phyloP scores from a whole-genome alignment of 495 filamentous ascomycete species.

The Podospora fimiseda region DNA sequence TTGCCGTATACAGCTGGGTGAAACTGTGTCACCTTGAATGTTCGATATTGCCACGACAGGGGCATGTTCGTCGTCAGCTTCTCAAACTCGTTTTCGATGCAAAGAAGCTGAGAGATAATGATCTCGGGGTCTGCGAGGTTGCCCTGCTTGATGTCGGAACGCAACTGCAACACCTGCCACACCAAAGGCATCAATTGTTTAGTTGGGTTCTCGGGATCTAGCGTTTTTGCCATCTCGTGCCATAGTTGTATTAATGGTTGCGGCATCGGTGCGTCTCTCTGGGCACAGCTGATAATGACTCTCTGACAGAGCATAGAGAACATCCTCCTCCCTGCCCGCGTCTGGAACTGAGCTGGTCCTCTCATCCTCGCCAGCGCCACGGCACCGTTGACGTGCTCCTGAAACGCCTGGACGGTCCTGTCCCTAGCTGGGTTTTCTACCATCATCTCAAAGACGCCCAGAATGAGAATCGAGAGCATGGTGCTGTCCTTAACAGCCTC shows the following conservation, averaged over 20 bases:
- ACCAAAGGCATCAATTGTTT: conserved; percentile 27
- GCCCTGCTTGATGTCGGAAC: conserved; percentile 35
- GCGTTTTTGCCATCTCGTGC: conserved; percentile 21
- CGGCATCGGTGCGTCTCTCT: conserved; percentile 33
- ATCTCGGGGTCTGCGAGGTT: conserved; percentile 33
- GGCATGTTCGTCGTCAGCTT: conserved; percentile 39
- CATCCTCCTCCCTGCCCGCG: conserved; percentile 47
- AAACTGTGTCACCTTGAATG: conserved; percentile 26
- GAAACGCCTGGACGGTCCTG: conserved; percentile 46
- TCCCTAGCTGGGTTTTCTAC: conserved; percentile 39
- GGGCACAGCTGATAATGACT: conserved; percentile 37
- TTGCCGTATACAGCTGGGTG: conserved; percentile 40
- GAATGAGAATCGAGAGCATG: conserved; percentile 54
- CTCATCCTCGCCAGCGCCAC: conserved; percentile 51
- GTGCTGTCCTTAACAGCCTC: conserved; percentile 56
- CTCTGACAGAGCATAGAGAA: conserved; percentile 51
- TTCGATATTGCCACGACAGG: conserved; percentile 27
- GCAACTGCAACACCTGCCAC: conserved; percentile 41
- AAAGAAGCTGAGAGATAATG: conserved; percentile 41
- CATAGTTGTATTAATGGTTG: conserved; percentile 32
- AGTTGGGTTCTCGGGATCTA: conserved; percentile 21
- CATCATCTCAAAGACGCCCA: conserved; percentile 53
- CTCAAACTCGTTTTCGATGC: conserved; percentile 48
- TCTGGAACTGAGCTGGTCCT: conserved; percentile 51
- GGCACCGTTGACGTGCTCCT: conserved; percentile 55